Conservation (phyloP, 2,329 filamentous ascomycete genomes). For the Remersonia thermophila region DNA sequence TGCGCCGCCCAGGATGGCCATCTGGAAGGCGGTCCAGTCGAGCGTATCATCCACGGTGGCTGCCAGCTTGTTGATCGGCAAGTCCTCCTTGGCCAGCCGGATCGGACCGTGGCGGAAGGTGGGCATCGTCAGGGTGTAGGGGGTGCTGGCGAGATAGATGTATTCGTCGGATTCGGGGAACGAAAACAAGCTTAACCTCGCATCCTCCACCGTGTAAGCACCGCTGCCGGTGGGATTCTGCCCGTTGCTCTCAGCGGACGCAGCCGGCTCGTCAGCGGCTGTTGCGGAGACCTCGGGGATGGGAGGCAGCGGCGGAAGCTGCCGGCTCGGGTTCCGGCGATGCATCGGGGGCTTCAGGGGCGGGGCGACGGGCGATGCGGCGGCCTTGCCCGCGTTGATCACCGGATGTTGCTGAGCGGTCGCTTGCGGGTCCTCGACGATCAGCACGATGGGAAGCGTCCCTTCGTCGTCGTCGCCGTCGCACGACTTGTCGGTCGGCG, state of each 20-base stretch:
- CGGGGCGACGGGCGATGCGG: constrained; percentile 2
- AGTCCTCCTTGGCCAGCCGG: constrained; percentile 35
- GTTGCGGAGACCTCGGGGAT: constrained; percentile 30
- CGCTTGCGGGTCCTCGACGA: constrained; percentile 3
- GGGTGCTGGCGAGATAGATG: constrained; percentile 36
- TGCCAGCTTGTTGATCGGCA: constrained; percentile 18
- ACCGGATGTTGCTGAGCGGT: not conserved
- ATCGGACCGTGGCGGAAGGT: constrained; percentile 44
- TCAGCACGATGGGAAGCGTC: constrained; percentile 11
- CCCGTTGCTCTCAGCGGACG: no score
- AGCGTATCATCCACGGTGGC: constrained; percentile 37
- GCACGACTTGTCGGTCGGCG: constrained; percentile 8
- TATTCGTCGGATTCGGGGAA: constrained; percentile 25
- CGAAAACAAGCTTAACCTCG: no score
- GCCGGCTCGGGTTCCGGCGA: constrained; percentile 13
- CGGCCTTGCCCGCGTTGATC: not conserved
- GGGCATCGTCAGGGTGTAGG: constrained; percentile 37
- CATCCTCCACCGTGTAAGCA: no score
- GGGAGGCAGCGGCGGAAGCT: constrained; percentile 24
- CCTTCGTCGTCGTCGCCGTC: constrained; percentile 10
- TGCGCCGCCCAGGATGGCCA: constrained; percentile 47
- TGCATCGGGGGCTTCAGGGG: constrained; percentile 8
- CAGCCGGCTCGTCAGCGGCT: constrained; percentile 10
- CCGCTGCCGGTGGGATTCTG: no score
- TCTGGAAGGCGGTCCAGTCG: constrained; percentile 55